Evolutionary conservation across 1,139 yeast species (phyloP).

Genomic region (Debaryomyces coudertii): DNA sequence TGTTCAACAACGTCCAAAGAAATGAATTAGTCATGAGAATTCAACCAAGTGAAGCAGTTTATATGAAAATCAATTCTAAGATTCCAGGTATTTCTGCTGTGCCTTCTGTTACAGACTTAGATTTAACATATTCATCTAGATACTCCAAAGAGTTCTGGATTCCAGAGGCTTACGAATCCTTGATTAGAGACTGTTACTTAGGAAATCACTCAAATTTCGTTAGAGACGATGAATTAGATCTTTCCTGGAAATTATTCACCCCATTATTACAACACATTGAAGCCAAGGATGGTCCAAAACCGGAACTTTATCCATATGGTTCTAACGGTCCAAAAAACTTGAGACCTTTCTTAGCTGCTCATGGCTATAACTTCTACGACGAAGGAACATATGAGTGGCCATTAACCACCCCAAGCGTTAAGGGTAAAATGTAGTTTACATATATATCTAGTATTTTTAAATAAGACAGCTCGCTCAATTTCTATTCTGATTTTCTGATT

Average conservation of each 20-base stretch:
- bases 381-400: conserved; percentile 82
- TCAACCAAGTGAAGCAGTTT: conserved; percentile 94
- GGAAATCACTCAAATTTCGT: conserved; percentile 98
- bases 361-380: conserved; percentile 69
- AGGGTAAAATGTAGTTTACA: conserved; percentile 33
- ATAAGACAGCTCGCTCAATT: too few relatives aligned
- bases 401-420: conserved; percentile 60
- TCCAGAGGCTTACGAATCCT: conserved; percentile 97
- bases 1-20: conserved; percentile 79
- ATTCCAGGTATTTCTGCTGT: conserved; percentile 87
- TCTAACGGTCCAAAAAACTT: conserved; percentile 83
- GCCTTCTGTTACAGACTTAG: conserved; percentile 85
- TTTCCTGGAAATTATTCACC: conserved; percentile 90
- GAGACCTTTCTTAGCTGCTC: conserved; percentile 59
- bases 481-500: too few relatives aligned
- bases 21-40: conserved; percentile 92
- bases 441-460: not conserved
- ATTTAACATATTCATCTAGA: conserved; percentile 80
- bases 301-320: conserved; percentile 80
- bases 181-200: conserved; percentile 84
- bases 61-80: conserved; percentile 88
- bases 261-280: conserved; percentile 85
- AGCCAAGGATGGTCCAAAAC: conserved; percentile 63
- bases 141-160: conserved; percentile 85
- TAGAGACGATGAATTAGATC: conserved; percentile 95